Percentiles rank a stretch among this genome's conserved stretches.
Conservation (phyloP, 208 protist species). For the Trichomonas vaginalis region DNA sequence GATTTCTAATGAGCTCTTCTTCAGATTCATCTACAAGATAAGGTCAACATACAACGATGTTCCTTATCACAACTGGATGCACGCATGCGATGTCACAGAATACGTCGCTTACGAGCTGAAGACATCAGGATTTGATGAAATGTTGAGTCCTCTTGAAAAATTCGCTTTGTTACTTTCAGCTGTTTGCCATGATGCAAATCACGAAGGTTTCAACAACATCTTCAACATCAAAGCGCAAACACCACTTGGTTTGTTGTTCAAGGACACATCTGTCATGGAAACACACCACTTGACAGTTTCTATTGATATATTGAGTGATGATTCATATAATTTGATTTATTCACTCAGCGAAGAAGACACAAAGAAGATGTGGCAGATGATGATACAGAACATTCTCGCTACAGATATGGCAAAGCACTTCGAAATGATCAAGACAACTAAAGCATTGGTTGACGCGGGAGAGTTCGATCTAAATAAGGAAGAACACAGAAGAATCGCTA, state of each 20-base stretch:
- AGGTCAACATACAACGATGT: slow-evolving; percentile 27
- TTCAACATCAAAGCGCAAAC: slow-evolving; percentile 70
- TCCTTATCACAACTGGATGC: slow-evolving; percentile 53
- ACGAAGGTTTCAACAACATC: slow-evolving; percentile 82
- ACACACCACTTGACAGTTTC: slow-evolving; percentile 39
- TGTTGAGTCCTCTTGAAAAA: slow-evolving; percentile 49
- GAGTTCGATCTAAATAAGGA: neutral
- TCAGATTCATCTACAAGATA: slow-evolving; percentile 15
- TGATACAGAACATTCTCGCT: slow-evolving; percentile 38
- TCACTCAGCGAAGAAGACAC: slow-evolving; percentile 27
- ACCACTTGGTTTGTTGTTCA: slow-evolving; percentile 57
- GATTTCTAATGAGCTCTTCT: neutral
- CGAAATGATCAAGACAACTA: slow-evolving; percentile 15
- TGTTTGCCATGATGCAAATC: slow-evolving; percentile 81
- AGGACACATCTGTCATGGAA: slow-evolving; percentile 47
- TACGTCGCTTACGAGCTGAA: slow-evolving; percentile 36
- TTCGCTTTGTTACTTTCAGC: slow-evolving; percentile 63
- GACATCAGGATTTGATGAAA: slow-evolving; percentile 42
- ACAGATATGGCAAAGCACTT: slow-evolving; percentile 47
- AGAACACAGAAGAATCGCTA: neutral
- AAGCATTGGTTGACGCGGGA: neutral
- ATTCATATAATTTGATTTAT: slow-evolving; percentile 30
- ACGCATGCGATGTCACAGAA: slow-evolving; percentile 50
- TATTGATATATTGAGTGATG: slow-evolving; percentile 23
- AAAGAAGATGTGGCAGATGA: slow-evolving; percentile 24